A percentile compares a stretch with the other conserved stretches of the same genome.
phyloP scores from a whole-genome alignment of 768 basidiomycete genomes.

The Mycena rebaudengoi region DNA sequence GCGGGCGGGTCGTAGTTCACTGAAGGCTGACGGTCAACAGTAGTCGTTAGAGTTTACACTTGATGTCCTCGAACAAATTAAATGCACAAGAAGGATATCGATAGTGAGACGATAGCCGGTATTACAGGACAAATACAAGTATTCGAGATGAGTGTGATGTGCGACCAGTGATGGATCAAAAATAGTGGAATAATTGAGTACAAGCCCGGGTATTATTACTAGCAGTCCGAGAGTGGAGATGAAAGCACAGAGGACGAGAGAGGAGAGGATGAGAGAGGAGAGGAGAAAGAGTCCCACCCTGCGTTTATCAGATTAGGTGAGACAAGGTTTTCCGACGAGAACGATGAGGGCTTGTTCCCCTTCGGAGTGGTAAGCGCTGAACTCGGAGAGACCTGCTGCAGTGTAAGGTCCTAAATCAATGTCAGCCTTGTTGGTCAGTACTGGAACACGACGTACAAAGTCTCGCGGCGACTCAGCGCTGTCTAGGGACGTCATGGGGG shows the following conservation, averaged over 20 bases:
- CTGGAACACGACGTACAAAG: too few relatives aligned
- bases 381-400: too few relatives aligned
- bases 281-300: slow-evolving; percentile 58
- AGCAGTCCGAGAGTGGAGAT: slow-evolving; percentile 18
- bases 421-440: background rate
- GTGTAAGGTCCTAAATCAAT: background rate
- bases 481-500: too few relatives aligned
- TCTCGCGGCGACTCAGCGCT: too few relatives aligned
- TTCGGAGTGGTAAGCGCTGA: background rate
- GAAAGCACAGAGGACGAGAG: slow-evolving; percentile 48
- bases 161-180: background rate
- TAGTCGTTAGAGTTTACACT: slow-evolving; percentile 32
- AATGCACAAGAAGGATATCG: slow-evolving; percentile 13
- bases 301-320: slow-evolving; percentile 62
- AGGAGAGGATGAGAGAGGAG: slow-evolving; percentile 50
- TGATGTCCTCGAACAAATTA: background rate
- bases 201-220: slow-evolving; percentile 10
- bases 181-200: slow-evolving; percentile 21
- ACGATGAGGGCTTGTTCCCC: slow-evolving; percentile 46
- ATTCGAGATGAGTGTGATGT: background rate
- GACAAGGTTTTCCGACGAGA: slow-evolving; percentile 45
- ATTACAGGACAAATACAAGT: slow-evolving; percentile 29
- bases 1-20: slow-evolving; percentile 85
- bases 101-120: slow-evolving; percentile 2
- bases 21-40: slow-evolving; percentile 79